Base-by-base conservation (phyloP, 441 rosid species). In the Viola pubescens region DNA sequence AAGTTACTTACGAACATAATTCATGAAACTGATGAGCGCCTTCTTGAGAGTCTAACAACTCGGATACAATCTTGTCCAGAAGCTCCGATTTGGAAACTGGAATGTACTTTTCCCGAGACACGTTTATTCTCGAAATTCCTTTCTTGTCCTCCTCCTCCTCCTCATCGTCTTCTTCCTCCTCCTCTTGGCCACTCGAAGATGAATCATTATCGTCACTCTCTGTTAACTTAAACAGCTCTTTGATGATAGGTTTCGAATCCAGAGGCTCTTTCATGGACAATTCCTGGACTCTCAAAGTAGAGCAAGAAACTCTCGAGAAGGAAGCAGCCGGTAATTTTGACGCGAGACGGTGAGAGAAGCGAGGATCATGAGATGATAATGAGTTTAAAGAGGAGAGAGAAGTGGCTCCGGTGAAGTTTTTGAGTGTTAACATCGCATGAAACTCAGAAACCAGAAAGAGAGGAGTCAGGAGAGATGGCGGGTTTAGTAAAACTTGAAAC, bases 71-170 rank as follows among this genome's bases (percentile, higher is more conserved):
- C 56, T 82, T 88, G 55, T 86, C 86, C 65, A 84, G 63, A 19
- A 92, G 84, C 73, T 89, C 86, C 0, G 89, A 72, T 75, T 89
- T 92, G 7, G 97, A 77, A 64, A 92, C 76, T 38, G 78, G 80
- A 5, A 92, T 86, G 77, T 80, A 79, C 48, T 78, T 87, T 82
- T 92, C 86, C 65, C 97, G 82, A 42, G 89, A 79, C 61, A 87
- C 94, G 72, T 65, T 82, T 54, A 91, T 76, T 63, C 77, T 86
- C 3, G 87, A 81, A 73, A 83, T 82, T 54, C 82, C 81, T 52
- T 72, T 74, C 47, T 73, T 68, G 5, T 79, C 79, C 2, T 65
- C 76, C 6, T 76, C 79, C 1, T 77, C 77, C 6, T 70, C 77
- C 0, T 66, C 52, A 5, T 65, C 73, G 0, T 68, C 75, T 19